Evolutionary conservation across 495 filamentous ascomycete genomes (phyloP), one percentile per base, ranked within the genome.

Genomic region (Talaromyces proteolyticus): DNA sequence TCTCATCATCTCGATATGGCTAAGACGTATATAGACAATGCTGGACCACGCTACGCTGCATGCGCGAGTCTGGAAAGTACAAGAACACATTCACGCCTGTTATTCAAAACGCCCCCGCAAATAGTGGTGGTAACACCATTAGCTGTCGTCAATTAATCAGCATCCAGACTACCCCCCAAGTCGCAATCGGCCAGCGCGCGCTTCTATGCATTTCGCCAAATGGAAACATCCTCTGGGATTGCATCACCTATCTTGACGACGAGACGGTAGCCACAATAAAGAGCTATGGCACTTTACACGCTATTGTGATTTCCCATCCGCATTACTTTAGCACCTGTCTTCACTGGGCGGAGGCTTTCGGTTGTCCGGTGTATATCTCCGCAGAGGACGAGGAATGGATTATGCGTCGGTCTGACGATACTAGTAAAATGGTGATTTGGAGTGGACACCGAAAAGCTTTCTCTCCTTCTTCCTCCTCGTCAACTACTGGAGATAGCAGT

Each of bases 301-400:
- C 79, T 0, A 89, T 90, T 34, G 80, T 90, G 39, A 89, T 92
- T 55, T 83, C 78, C 0, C 87, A 92, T 61, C 87, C 87, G 26
- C 87, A 92, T 60, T 92, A 83, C 61, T 91, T 87, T 63, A 78
- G 78, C 14, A 83, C 86, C 8, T 79, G 87, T 53, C 53, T 81
- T 0, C 75, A 80, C 37, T 92, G 87, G 87, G 80, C 82, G 0
- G 57, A 66, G 24, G 58, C 61, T 1, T 89, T 92, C 47, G 50
- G 67, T 1, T 89, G 85, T 55, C 77, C 76, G 0, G 76, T 91
- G 0, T 88, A 81, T 46, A 49, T 87, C 0, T 67, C 81, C 0
- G 58, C 50, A 0, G 84, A 86, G 45, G 87, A 91, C 58, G 60
- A 69, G 51, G 52, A 67, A 54, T 91, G 87, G 87, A 53, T 79